Evolutionary conservation across 139 green algal genomes (phyloP).

Genomic region (Auxenochlorella pyrenoidosa): DNA sequence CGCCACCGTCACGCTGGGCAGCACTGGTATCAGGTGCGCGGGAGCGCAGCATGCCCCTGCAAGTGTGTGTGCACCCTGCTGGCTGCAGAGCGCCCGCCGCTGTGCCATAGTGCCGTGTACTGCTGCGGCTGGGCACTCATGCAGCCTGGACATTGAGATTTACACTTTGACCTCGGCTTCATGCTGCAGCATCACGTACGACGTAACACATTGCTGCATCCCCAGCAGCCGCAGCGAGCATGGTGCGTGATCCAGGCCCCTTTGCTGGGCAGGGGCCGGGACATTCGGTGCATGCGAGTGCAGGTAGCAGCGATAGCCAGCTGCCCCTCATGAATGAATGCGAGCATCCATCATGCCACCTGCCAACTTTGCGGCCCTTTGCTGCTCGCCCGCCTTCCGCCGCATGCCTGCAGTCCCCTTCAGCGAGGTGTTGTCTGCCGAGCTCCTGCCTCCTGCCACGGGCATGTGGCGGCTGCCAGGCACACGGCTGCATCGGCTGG

Average conservation of each 20-base stretch:
- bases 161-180: no score
- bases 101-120: no score
- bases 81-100: no score
- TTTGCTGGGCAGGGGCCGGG: no score
- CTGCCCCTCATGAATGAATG: no score
- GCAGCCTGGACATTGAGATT: not conserved
- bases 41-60: not conserved
- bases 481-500: conserved; percentile 17
- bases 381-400: not conserved
- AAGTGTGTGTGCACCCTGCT: no score
- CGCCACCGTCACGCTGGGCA: not conserved
- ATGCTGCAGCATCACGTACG: conserved; percentile 9
- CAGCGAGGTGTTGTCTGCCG: conserved; percentile 7
- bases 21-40: not conserved
- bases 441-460: not conserved
- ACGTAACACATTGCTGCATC: conserved; percentile 12
- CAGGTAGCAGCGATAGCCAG: no score
- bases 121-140: not conserved
- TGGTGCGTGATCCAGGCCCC: no score
- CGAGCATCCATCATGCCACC: no score
- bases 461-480: conserved; percentile 25
- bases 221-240: not conserved
- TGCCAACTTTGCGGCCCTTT: not conserved
- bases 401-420: conserved; percentile 3
- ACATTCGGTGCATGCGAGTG: no score